A percentile compares a stretch with the other conserved stretches of the same genome.
phyloP scores from a whole-genome alignment of 352 stramenopile genomes.

The Elongisporangium undulatum region DNA sequence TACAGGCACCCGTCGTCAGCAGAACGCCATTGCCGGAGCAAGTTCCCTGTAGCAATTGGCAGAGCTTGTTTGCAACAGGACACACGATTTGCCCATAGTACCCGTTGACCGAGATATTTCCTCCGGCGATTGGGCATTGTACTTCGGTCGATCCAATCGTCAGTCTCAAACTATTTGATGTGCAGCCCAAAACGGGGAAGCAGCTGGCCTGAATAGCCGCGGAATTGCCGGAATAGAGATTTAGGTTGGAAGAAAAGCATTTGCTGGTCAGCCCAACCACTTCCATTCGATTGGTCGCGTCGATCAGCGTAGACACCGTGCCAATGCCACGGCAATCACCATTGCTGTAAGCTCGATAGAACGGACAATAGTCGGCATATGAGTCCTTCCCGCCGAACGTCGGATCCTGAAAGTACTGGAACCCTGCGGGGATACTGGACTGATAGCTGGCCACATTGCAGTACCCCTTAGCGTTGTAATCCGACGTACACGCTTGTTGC shows the following conservation, averaged over 20 bases:
- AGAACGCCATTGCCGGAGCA: slow-evolving; percentile 63
- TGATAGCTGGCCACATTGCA: slow-evolving; percentile 68
- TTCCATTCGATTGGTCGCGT: slow-evolving; percentile 51
- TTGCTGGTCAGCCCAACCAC: slow-evolving; percentile 42
- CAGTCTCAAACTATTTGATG: slow-evolving; percentile 27
- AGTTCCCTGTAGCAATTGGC: slow-evolving; percentile 61
- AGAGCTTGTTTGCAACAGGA: slow-evolving; percentile 41
- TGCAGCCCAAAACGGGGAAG: slow-evolving; percentile 57
- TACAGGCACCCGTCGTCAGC: slow-evolving; percentile 36
- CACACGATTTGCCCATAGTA: slow-evolving; percentile 49
- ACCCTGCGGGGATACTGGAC: slow-evolving; percentile 63
- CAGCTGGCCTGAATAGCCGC: slow-evolving; percentile 35
- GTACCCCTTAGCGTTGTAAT: slow-evolving; percentile 70
- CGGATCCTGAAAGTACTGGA: slow-evolving; percentile 77
- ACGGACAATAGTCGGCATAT: slow-evolving; percentile 79
- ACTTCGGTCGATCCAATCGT: slow-evolving; percentile 49
- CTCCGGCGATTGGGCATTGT: slow-evolving; percentile 53
- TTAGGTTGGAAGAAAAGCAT: slow-evolving; percentile 72
- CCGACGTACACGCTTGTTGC: slow-evolving; percentile 51
- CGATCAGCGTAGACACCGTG: slow-evolving; percentile 23
- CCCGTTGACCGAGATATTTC: slow-evolving; percentile 41
- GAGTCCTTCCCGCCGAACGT: slow-evolving; percentile 50
- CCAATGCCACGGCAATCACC: slow-evolving; percentile 68
- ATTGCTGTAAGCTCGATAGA: slow-evolving; percentile 75
- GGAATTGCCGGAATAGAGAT: slow-evolving; percentile 27